Evolutionary conservation across 352 stramenopile genomes (phyloP).

Genomic region (Elongisporangium undulatum): DNA sequence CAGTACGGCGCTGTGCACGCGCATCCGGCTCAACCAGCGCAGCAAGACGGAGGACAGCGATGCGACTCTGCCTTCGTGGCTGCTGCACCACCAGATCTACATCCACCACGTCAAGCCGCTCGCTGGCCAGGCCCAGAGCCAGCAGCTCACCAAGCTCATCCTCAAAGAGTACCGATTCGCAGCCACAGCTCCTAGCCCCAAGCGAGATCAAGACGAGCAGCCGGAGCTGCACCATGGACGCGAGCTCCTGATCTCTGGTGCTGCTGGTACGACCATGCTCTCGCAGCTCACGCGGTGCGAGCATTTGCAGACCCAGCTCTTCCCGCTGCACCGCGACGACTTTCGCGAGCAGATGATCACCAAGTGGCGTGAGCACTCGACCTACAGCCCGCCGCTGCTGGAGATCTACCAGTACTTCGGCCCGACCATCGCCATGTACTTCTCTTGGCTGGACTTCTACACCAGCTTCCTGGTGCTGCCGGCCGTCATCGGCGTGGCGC

Average conservation of each 20-base stretch:
- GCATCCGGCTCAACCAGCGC: conserved; percentile 6
- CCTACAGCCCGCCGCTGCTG: conserved; percentile 26
- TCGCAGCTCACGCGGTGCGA: conserved; percentile 22
- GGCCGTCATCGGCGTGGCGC: conserved; percentile 37
- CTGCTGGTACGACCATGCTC: conserved; percentile 33
- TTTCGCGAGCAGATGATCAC: conserved; percentile 34
- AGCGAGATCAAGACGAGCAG: conserved; percentile 15
- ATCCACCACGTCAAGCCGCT: conserved; percentile 37
- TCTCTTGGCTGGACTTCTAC: conserved; percentile 84
- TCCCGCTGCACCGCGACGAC: conserved; percentile 57
- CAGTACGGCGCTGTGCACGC: conserved; percentile 15
- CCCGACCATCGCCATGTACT: conserved; percentile 67
- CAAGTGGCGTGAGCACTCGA: conserved; percentile 31
- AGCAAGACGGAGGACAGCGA: conserved; percentile 7
- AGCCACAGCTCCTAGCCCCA: neutral
- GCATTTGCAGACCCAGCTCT: conserved; percentile 27
- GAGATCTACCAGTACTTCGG: conserved; percentile 67
- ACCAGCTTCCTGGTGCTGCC: conserved; percentile 68
- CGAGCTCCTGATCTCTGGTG: neutral
- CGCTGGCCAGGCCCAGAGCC: conserved; percentile 38
- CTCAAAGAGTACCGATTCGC: conserved; percentile 31
- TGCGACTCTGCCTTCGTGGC: conserved; percentile 28
- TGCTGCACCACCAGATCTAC: conserved; percentile 42
- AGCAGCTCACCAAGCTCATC: conserved; percentile 53
- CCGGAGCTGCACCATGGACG: neutral